Evolutionary conservation across 768 basidiomycete species (phyloP).

Genomic region (Lactarius evosmus): DNA sequence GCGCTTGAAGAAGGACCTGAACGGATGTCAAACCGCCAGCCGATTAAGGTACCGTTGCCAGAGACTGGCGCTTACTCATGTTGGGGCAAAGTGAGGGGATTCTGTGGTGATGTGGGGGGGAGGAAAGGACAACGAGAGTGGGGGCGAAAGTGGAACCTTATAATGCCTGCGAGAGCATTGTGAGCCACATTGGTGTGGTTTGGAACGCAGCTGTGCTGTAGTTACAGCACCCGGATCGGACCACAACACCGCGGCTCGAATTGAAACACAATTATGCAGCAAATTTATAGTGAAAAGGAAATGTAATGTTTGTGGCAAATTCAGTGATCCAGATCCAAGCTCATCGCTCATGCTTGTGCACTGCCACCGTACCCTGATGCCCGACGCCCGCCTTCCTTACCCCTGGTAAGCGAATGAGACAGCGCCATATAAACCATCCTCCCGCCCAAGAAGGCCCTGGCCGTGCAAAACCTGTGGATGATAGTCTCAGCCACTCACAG

Average conservation of each 20-base stretch:
- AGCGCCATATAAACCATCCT: constrained; percentile 91
- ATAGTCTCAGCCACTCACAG: background rate
- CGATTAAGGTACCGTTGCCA: background rate
- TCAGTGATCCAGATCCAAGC: constrained; percentile 3
- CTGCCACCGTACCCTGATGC: background rate
- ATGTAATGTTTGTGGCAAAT: too few relatives aligned
- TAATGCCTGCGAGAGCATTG: too few relatives aligned
- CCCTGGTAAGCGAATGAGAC: constrained; percentile 95
- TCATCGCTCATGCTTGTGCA: background rate
- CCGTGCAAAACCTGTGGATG: constrained; percentile 62
- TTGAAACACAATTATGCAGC: too few relatives aligned
- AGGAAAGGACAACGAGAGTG: background rate
- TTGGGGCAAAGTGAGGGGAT: background rate
- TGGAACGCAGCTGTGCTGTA: too few relatives aligned
- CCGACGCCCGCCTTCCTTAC: constrained; percentile 37
- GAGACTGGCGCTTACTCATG: constrained; percentile 9
- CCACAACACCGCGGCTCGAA: too few relatives aligned
- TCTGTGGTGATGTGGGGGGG: background rate
- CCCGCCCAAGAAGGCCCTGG: constrained; percentile 85
- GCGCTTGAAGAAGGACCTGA: constrained; percentile 15
- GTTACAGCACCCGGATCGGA: too few relatives aligned
- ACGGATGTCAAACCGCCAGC: background rate
- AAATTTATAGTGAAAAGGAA: too few relatives aligned
- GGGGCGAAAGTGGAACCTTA: background rate
- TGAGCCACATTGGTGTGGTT: too few relatives aligned